phyloP scores from a whole-genome alignment of 2,329 filamentous ascomycete genomes.

The Talaromyces verruculosus region DNA sequence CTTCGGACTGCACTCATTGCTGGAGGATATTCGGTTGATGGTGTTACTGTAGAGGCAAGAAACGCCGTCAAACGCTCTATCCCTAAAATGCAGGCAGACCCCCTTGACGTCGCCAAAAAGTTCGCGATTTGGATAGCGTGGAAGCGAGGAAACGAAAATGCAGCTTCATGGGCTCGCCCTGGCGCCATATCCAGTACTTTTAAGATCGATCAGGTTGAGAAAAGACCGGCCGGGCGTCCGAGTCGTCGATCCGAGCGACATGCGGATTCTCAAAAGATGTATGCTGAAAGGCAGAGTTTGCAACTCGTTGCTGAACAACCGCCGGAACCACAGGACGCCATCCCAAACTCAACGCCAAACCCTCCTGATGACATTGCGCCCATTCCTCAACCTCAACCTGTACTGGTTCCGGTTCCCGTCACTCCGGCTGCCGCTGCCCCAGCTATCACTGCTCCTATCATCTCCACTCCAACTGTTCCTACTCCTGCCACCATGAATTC shows the following conservation, averaged over 20 bases:
- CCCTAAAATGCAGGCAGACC: constrained; percentile 62
- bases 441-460: constrained; percentile 5
- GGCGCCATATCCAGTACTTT: constrained; percentile 54
- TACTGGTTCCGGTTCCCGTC: constrained; percentile 19
- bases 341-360: constrained; percentile 24
- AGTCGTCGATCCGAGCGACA: constrained; percentile 59
- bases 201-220: constrained; percentile 51
- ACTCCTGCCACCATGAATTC: constrained; percentile 22
- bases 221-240: constrained; percentile 57
- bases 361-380: constrained; percentile 28
- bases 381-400: constrained; percentile 24
- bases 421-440: constrained; percentile 10
- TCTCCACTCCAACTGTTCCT: constrained; percentile 22
- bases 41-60: constrained; percentile 57
- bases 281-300: constrained; percentile 41
- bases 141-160: constrained; percentile 64
- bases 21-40: constrained; percentile 58
- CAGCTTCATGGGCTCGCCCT: constrained; percentile 62
- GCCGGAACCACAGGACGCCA: constrained; percentile 21
- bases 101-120: constrained; percentile 57
- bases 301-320: constrained; percentile 36
- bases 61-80: constrained; percentile 63
- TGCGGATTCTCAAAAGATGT: constrained; percentile 43
- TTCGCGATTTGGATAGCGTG: constrained; percentile 67
- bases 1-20: constrained; percentile 64